These are phyloP conservation scores for Talaromyces liani DNA, from an alignment of 495 filamentous ascomycete species.

Conservation along the genomic window DNA sequence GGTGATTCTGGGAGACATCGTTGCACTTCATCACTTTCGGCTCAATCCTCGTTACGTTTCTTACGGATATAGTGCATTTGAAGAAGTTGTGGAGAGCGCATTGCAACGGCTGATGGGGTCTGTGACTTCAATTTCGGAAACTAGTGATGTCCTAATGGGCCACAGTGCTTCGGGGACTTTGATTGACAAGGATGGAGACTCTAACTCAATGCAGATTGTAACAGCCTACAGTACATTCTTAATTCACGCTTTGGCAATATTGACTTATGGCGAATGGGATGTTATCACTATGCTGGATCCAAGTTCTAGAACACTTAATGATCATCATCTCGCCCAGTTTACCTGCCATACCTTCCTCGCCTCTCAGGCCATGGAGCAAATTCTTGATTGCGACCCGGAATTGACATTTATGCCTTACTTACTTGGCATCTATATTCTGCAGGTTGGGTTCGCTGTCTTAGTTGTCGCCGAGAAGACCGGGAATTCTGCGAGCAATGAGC, in stretches of 20 bases:
- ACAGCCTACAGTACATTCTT: not conserved
- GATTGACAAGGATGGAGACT: not conserved
- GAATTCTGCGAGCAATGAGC: not conserved
- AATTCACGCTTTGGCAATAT: not conserved
- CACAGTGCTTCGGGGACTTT: not conserved
- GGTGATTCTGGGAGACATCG: not conserved
- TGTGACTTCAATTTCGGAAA: not conserved
- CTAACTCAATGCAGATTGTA: not conserved
- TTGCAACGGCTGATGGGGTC: not conserved
- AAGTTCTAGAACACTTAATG: not conserved
- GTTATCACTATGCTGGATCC: not conserved
- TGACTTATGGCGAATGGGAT: slow-evolving; percentile 1
- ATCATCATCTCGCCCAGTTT: not conserved
- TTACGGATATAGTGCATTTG: not conserved
- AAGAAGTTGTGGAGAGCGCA: not conserved
- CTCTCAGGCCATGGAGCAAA: not conserved
- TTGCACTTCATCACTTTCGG: slow-evolving; percentile 1
- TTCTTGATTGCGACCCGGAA: not conserved
- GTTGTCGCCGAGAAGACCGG: not conserved
- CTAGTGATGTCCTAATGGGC: not conserved
- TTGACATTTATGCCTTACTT: not conserved
- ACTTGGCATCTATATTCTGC: not conserved
- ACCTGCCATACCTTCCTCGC: not conserved
- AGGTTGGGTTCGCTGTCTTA: not conserved
- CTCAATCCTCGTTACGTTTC: not conserved